A percentile compares a stretch with the other conserved stretches of the same genome.
phyloP scores from a whole-genome alignment of 148 eudicot species.

The Talinum fruticosum region DNA sequence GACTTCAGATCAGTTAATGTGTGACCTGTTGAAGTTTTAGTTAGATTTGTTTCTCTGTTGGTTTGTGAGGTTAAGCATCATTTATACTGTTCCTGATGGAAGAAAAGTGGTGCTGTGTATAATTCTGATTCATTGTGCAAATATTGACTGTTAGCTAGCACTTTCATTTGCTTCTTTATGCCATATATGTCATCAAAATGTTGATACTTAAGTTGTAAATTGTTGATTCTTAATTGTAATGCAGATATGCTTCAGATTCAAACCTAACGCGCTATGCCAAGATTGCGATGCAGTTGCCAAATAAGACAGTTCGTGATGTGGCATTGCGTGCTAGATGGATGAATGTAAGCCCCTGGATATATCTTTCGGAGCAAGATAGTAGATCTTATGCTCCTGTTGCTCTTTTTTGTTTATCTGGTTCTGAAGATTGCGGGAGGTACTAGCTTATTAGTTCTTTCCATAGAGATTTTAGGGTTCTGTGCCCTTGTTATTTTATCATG shows the following conservation, averaged over 20 bases:
- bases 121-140: background rate
- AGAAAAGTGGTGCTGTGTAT: background rate
- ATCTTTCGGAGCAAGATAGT: background rate
- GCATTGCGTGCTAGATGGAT: slow-evolving; percentile 79
- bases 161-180: background rate
- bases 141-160: background rate
- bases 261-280: slow-evolving; percentile 55
- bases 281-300: slow-evolving; percentile 63
- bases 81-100: background rate
- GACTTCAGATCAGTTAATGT: background rate
- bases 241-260: slow-evolving; percentile 59
- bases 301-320: slow-evolving; percentile 75
- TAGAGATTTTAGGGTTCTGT: background rate
- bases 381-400: background rate
- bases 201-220: background rate
- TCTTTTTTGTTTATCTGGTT: background rate
- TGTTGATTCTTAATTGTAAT: slow-evolving; percentile 9
- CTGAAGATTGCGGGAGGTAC: background rate
- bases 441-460: background rate
- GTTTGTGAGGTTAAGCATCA: background rate
- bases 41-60: background rate
- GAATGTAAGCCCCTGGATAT: slow-evolving; percentile 46
- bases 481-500: background rate
- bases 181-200: background rate
- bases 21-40: background rate